Evolutionary conservation across 2,329 filamentous ascomycete species (phyloP), one percentile per base, ranked within the genome.

Genomic region (Gliomastix tumulicola): DNA sequence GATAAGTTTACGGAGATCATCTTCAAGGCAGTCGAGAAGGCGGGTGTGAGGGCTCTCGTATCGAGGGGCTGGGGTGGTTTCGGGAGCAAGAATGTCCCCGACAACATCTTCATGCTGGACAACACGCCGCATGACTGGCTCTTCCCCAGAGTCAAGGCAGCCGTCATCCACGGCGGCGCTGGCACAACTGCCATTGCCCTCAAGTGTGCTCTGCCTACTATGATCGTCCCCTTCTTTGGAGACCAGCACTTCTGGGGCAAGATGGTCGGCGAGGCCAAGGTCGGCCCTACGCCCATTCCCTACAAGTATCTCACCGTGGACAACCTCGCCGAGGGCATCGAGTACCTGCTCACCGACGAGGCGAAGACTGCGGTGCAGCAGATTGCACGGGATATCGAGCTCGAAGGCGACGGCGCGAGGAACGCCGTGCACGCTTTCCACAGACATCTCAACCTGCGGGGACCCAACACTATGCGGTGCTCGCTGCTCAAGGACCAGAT

Each of bases 71-170:
- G 84, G 84, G 82, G 83, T 25, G 81, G 79, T 0, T 61, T 88
- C 3, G 84, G 84, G 5, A 69, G 68, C 6, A 62, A 64, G 23
- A 28, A 34, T n/a, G 64, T 73, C 0, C 76, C 79, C 0, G 78
- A 83, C 1, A 74, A 79, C 41, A 65, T 88, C 37, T 84, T 74
- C 57, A 76, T 88, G 72, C 68, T 88, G 4, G 83, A 78, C 23
- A 86, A 87, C 46, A 82, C 74, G 0, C 84, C 82, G 0, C 83
- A 88, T 49, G 83, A 88, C 56, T 88, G 84, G 83, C 63, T 88
- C 0, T 88, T 88, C 43, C 80, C 80, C 0, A 66, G 66, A 21
- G 76, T 86, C 5, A 65, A 63, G 31, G 80, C 77, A 1, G 81
- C 81, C 4, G 75, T 88, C 2, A 84, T 86, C 42, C 84, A 88